Evolutionary conservation across 1,139 yeast genomes (phyloP).

Genomic region (Protomyces inundatus): DNA sequence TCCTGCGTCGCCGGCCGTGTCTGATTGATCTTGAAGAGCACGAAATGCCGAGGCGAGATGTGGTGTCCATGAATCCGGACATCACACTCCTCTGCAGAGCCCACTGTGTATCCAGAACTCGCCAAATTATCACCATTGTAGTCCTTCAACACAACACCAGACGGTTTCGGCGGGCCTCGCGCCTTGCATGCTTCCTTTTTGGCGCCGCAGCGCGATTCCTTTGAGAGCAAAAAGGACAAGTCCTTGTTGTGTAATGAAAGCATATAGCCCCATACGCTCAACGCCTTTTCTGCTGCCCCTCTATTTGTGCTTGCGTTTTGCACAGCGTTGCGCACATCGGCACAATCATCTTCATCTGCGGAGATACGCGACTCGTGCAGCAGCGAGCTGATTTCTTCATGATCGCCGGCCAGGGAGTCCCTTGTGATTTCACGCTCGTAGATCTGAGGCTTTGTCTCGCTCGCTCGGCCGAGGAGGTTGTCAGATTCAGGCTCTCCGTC

Average conservation of each 20-base stretch:
- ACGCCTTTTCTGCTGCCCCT: not conserved
- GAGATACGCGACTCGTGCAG: not conserved
- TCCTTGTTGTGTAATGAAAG: not conserved
- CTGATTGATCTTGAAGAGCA: constrained; percentile 17
- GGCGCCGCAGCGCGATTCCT: constrained; percentile 12
- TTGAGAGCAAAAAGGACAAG: constrained; percentile 11
- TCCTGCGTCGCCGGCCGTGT: not conserved
- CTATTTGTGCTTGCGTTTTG: not conserved
- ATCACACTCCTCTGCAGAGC: constrained; percentile 17
- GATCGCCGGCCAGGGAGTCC: not conserved
- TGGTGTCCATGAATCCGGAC: constrained; percentile 1
- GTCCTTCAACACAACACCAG: constrained; percentile 16
- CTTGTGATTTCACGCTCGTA: not conserved
- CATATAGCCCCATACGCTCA: constrained; percentile 22
- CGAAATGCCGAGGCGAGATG: constrained; percentile 18
- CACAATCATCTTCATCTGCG: not conserved
- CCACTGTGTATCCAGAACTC: constrained; percentile 21
- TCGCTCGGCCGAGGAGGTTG: not conserved
- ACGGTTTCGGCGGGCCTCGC: not conserved
- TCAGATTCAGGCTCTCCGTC: not conserved
- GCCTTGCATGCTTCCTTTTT: not conserved
- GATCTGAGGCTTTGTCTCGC: not conserved
- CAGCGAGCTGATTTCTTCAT: not conserved
- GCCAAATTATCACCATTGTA: constrained; percentile 25
- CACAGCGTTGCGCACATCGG: not conserved